A percentile compares a stretch with the other conserved stretches of the same genome.
These are phyloP conservation scores for Begonia masoniana DNA, from an alignment of 306 rosid species.

Conservation along the genomic window DNA sequence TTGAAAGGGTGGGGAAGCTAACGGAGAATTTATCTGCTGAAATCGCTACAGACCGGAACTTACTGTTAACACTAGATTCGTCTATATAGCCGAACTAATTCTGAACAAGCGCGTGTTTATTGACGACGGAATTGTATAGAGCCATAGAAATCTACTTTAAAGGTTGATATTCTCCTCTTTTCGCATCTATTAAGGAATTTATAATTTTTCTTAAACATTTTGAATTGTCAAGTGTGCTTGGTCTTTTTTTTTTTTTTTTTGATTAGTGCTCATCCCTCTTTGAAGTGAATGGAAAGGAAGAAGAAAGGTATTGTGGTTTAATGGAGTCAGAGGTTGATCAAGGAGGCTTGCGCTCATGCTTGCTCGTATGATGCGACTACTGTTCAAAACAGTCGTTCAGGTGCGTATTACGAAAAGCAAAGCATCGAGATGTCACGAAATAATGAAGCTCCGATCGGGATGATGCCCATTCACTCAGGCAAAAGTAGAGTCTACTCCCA, in stretches of 20 bases:
- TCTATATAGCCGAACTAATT: conserved; percentile 54
- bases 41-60: conserved; percentile 62
- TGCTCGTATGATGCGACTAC: conserved; percentile 88
- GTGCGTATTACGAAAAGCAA: conserved; percentile 85
- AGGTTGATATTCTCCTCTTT: conserved; percentile 27
- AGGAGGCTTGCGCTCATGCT: conserved; percentile 94
- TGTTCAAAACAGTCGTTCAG: conserved; percentile 90
- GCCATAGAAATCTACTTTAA: conserved; percentile 83
- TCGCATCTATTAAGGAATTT: too few species aligned
- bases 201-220: too few species aligned
- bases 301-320: conserved; percentile 77
- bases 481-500: conserved; percentile 35
- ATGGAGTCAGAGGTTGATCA: conserved; percentile 92
- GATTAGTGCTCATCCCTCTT: conserved; percentile 69
- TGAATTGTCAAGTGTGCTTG: neutral
- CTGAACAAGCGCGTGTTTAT: conserved; percentile 67
- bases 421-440: conserved; percentile 83
- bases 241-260: neutral
- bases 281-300: conserved; percentile 92
- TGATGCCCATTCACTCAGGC: conserved; percentile 36
- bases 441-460: conserved; percentile 17
- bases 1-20: conserved; percentile 59
- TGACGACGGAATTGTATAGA: conserved; percentile 90
- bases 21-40: conserved; percentile 82
- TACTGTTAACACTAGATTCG: conserved; percentile 59